Base-by-base conservation (phyloP, 371 early-diverging fungal species). In the Rhizopus arrhizus region DNA sequence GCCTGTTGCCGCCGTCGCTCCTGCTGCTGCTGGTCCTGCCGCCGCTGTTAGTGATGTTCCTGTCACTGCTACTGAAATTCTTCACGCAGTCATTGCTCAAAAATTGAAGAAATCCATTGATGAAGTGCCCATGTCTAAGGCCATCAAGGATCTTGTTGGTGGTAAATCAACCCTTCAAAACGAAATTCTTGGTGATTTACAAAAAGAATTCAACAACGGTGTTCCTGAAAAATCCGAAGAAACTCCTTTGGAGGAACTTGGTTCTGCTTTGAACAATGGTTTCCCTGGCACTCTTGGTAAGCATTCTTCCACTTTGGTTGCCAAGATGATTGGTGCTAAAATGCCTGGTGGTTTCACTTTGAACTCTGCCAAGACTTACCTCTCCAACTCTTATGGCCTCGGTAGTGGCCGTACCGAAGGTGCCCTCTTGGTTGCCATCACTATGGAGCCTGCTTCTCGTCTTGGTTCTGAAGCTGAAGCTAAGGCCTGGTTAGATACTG, bases 131-230 rank as follows among this genome's bases (percentile, higher is more conserved):
- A 72, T 86, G 38, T 72, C 81, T 62, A 91, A 92, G 79, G 85
- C 92, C 33, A 91, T 97, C 75, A 94, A 93, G 81, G 97, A 96
- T 57, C 85, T 97, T 51, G 93, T 93, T 28, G 95, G 94, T 51
- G 97, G 97, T 66, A 96, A 96, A 76, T 92, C 93, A 7, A 97
- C 97, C 29, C 85, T 97, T 58, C 97, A 96, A 72, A 97, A 96
- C 77, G 97, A 97, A 75, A 96, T 97, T 53, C 82, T 97, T 36
- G 97, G 95, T 79, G 96, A 96, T 74, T 81, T 96, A 53, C 93
- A 91, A 69, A 94, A 93, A 69, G 96, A 97, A 77, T 95, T 97
- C 77, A 89, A 89, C 56, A 86, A 85, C 62, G 70, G 82, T 56
- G 85, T 93, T 55, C 93, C 95, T 33, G 96, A 95, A 73, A 95